Evolutionary conservation across 1,284 basidiomycete species (phyloP), one percentile per base, ranked within the genome.

Genomic region (Sanghuangporus sanghuang): DNA sequence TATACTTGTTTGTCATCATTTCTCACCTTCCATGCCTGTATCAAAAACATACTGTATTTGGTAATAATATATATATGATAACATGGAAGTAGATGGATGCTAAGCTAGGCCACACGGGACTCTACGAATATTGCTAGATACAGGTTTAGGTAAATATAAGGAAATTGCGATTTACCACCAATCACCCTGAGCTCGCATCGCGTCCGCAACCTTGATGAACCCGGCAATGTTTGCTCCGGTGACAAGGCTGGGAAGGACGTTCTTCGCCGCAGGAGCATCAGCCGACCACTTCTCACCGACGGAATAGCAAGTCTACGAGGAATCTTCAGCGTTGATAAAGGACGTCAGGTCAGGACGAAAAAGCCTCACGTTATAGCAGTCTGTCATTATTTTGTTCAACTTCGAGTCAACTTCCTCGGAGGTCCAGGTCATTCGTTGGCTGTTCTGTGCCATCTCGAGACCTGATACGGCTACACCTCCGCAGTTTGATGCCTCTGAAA

Each of bases 381-480:
- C 83, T 61, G 81, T 76, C 90, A 93, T 93, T 76, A 92, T 92
- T 67, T 79, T 78, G 78, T 88, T 87, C 67, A 93, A 79, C 78
- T 87, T 89, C 18, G 73, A 74, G 74, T 93, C 90, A 61, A 93
- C 89, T 71, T 88, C 85, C 67, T 81, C 77, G 64, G 79, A 77
- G n/a, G 84, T 76, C 88, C 88, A 90, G 58, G 80, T 78, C 52
- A 87, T 78, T 52, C 88, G 79, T 69, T 85, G 83, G 70, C 85
- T 87, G 80, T 90, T 90, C 77, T 92, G 90, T 9, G 87, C 86
- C 90, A 92, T 92, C 79, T 92, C 90, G 67, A 93, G 83, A 64
- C 86, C 87, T 18, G 84, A 86, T 23, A 89, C 86, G 16, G 85
- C 85, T 66, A 88, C 85, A 77, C 86, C 86, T 75, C 87, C 86